phyloP scores from a whole-genome alignment of 2,329 filamentous ascomycete genomes.

The Cryphonectria japonica region DNA sequence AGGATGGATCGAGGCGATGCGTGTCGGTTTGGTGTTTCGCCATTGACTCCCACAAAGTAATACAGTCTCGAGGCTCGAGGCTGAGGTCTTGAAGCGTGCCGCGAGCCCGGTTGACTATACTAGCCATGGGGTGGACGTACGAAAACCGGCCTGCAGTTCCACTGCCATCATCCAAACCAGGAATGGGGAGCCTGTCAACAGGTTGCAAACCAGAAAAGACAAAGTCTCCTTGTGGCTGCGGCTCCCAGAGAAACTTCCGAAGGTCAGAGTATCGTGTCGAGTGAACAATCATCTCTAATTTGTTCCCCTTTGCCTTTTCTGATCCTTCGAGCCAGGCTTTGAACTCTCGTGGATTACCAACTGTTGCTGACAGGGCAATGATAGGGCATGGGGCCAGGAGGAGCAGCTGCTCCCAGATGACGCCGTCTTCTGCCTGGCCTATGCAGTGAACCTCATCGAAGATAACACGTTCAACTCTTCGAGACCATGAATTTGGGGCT shows the following conservation, averaged over 20 bases:
- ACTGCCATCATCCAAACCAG: constrained; percentile 50
- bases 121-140: constrained; percentile 29
- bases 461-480: constrained; percentile 72
- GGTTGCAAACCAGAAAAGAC: constrained; percentile 56
- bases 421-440: constrained; percentile 73
- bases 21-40: constrained; percentile 54
- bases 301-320: constrained; percentile 64
- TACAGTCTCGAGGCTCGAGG: constrained; percentile 73
- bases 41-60: constrained; percentile 69
- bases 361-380: constrained; percentile 78
- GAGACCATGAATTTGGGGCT: constrained; percentile 60
- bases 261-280: constrained; percentile 74
- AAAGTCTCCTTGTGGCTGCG: constrained; percentile 52
- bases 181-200: constrained; percentile 45
- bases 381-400: constrained; percentile 76
- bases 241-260: constrained; percentile 71
- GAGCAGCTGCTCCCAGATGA: constrained; percentile 79
- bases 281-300: constrained; percentile 71
- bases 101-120: constrained; percentile 45
- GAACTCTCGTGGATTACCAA: constrained; percentile 76
- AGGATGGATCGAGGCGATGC: constrained; percentile 52
- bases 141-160: constrained; percentile 54
- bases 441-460: constrained; percentile 86
- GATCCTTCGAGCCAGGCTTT: constrained; percentile 68
- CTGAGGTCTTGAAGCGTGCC: constrained; percentile 69